Base-by-base conservation (phyloP, 139 green algal species). In the Penium margaritaceum region DNA sequence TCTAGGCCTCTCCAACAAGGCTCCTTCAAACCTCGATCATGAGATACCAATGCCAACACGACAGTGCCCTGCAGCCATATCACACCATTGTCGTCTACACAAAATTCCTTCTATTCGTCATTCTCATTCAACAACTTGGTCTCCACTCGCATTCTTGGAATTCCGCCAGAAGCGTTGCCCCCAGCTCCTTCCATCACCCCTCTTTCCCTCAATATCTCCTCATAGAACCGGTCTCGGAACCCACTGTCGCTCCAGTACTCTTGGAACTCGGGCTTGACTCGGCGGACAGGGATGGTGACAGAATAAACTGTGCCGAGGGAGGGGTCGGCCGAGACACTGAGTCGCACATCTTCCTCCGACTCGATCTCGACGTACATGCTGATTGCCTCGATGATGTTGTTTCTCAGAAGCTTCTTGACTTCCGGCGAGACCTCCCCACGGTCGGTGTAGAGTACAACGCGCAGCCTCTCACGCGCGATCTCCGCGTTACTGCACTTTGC, bases 301-400 rank as follows among this genome's bases (percentile, higher is more conserved):
- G 80, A 87, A 81, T 96, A 96, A 12, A 96, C 85, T 4, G 91
- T 95, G 5, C 91, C 91, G 33, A 95, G 69, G 5, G 88, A 85
- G 0, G 82, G 81, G 62, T 96, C 90, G 21, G 75, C 87, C 14
- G 79, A 87, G 65, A 96, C 84, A 33, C 17, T 67, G 24, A 83
- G 58, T 61, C 86, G 86, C 0, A 95, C 79, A 72, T 90, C 71
- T 30, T 46, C 70, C 43, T 65, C 70, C 39, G 43, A 37, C 32
- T 58, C 70, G 6, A 77, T 57, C 55, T 77, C 70, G 15, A 77
- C 70, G 46, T 60, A 77, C 29, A 35, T 29, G n/a, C 55, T 71
- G 4, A 77, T 58, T 4, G 57, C 55, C 32, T 70, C 63, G n/a
- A 77, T 51, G 34, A 75, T 68, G 34, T 67, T 67, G 27, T 34